These are phyloP conservation scores for Pestalotiopsis fici DNA, from an alignment of 2,329 filamentous ascomycete species.

Conservation along the genomic window DNA sequence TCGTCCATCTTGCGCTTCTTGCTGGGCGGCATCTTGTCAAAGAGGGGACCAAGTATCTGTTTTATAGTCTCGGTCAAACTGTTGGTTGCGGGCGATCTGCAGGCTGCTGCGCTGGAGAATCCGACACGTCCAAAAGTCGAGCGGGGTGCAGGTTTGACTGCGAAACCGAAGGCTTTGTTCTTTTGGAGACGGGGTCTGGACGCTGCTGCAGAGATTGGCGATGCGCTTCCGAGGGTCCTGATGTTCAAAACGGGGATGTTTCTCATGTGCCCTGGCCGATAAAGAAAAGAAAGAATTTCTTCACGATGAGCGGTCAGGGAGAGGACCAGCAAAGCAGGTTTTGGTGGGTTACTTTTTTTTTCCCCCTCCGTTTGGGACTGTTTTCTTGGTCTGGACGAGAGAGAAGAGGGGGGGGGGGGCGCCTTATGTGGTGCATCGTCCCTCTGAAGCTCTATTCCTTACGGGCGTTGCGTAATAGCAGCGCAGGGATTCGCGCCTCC, in stretches of 20 bases:
- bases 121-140: not conserved
- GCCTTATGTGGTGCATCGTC: not conserved
- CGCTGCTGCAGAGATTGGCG: not conserved
- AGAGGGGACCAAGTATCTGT: not conserved
- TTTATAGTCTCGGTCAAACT: not conserved
- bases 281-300: not conserved
- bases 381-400: not conserved
- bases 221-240: not conserved
- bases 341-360: not conserved
- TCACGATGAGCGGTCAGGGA: not conserved
- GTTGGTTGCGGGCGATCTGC: not conserved
- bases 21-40: conserved; percentile 15
- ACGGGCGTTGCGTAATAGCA: conserved; percentile 3
- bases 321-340: not conserved
- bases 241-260: not conserved
- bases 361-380: not conserved
- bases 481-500: conserved; percentile 4
- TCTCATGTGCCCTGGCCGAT: not conserved
- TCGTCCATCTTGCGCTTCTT: conserved; percentile 52
- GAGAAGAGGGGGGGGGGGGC: too few relatives aligned
- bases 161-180: conserved; percentile 6
- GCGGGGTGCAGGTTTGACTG: not conserved
- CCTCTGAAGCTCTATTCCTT: not conserved
- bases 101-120: not conserved
- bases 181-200: not conserved